These are phyloP conservation scores for Capsicum chinense DNA, from an alignment of 257 asterid species.

Conservation along the genomic window DNA sequence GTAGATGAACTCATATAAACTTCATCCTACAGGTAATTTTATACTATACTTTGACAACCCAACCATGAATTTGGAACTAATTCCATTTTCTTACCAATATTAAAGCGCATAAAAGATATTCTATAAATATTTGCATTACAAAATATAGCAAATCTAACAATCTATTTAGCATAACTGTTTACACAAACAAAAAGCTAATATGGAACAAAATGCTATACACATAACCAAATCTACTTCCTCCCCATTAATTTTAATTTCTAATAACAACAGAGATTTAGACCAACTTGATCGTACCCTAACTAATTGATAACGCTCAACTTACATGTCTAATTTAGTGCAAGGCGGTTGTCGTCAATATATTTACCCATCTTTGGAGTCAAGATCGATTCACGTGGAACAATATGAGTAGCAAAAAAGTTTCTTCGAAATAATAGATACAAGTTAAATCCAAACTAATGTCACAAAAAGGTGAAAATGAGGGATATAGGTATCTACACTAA, in stretches of 20 bases:
- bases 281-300: not conserved
- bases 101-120: not conserved
- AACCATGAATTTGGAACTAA: not conserved
- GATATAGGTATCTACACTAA: no score
- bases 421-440: no score
- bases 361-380: no score
- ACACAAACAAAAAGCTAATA: not conserved
- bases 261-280: not conserved
- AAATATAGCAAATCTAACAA: not conserved
- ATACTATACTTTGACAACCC: not conserved
- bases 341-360: no score
- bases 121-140: not conserved
- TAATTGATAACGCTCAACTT: no score
- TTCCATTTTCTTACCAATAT: not conserved
- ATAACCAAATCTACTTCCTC: not conserved
- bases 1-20: not conserved
- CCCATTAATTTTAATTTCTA: not conserved
- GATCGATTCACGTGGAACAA: no score
- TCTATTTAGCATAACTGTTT: not conserved
- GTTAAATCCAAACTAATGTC: no score
- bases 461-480: no score
- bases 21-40: not conserved
- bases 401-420: no score
- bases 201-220: not conserved
- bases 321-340: no score